Evolutionary conservation across 108 stramenopile genomes (phyloP).

Genomic region (Nitzschia sp.): DNA sequence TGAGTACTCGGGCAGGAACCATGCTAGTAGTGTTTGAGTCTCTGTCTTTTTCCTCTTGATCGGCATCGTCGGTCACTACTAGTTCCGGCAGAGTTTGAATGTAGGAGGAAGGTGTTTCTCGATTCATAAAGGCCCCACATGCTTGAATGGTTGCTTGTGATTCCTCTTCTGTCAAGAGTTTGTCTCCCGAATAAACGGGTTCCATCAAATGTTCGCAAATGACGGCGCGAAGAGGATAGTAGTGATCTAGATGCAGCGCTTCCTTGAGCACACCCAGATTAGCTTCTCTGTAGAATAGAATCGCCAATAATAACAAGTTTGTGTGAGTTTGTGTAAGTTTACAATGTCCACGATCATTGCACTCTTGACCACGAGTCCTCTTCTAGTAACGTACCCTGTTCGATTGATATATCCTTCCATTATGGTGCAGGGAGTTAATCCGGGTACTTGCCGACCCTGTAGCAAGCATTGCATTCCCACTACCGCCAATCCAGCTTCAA

Average conservation of each 20-base stretch:
- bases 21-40: not conserved
- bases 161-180: slow-evolving; percentile 13
- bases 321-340: too few relatives aligned
- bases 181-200: slow-evolving; percentile 3
- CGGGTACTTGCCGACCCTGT: not conserved
- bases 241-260: slow-evolving; percentile 3
- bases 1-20: slow-evolving; percentile 2
- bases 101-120: slow-evolving; percentile 17
- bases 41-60: not conserved
- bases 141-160: slow-evolving; percentile 12
- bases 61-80: not conserved
- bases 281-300: slow-evolving; percentile 7
- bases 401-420: slow-evolving; percentile 12
- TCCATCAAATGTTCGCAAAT: slow-evolving; percentile 28
- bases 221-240: slow-evolving; percentile 25
- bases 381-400: slow-evolving; percentile 27
- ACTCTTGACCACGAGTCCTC: too few relatives aligned
- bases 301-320: too few relatives aligned
- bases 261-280: slow-evolving; percentile 14
- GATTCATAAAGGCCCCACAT: slow-evolving; percentile 17
- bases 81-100: not conserved
- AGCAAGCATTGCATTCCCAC: slow-evolving; percentile 17
- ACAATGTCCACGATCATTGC: too few relatives aligned
- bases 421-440: slow-evolving; percentile 9
- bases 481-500: slow-evolving; percentile 20